A percentile compares a stretch with the other conserved stretches of the same genome.
Evolutionary conservation across 352 stramenopile species (phyloP).

Genomic region (Globisporangium abappressorium): DNA sequence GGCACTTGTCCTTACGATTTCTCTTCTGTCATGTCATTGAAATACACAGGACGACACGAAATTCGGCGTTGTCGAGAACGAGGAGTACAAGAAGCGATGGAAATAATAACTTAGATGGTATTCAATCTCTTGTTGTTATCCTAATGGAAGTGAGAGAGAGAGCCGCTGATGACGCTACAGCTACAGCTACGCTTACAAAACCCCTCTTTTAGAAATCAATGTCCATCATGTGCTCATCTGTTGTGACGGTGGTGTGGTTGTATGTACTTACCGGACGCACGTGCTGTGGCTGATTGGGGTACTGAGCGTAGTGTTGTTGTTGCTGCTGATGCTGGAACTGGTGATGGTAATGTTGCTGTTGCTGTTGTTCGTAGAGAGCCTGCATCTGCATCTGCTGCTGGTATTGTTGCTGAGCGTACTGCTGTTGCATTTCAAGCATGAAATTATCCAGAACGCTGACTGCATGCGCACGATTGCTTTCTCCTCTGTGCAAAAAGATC

Average conservation of each 20-base stretch:
- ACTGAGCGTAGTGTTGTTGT: constrained; percentile 15
- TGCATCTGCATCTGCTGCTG: constrained; percentile 36
- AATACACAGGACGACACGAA: constrained; percentile 45
- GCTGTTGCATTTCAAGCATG: constrained; percentile 60
- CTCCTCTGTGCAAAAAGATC: constrained; percentile 19
- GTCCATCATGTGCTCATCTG: constrained; percentile 63
- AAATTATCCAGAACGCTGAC: constrained; percentile 59
- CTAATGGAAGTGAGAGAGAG: not conserved
- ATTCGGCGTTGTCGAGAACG: constrained; percentile 59
- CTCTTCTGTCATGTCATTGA: not conserved
- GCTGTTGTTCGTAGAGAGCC: constrained; percentile 26
- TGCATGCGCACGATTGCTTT: constrained; percentile 49
- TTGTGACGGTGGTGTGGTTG: constrained; percentile 12
- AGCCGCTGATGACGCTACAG: constrained; percentile 1
- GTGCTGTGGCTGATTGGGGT: constrained; percentile 20
- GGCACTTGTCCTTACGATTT: not conserved
- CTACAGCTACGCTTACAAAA: not conserved
- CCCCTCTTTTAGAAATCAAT: constrained; percentile 34
- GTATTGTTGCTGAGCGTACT: constrained; percentile 31
- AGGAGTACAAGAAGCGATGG: constrained; percentile 79
- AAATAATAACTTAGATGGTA: constrained; percentile 70
- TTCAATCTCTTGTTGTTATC: not conserved
- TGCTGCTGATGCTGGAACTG: constrained; percentile 31
- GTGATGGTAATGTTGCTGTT: constrained; percentile 22
- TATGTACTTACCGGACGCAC: constrained; percentile 13